These are phyloP conservation scores for Cucurbitaria berberidis DNA, from an alignment of 2,329 filamentous ascomycete species.

Conservation along the genomic window DNA sequence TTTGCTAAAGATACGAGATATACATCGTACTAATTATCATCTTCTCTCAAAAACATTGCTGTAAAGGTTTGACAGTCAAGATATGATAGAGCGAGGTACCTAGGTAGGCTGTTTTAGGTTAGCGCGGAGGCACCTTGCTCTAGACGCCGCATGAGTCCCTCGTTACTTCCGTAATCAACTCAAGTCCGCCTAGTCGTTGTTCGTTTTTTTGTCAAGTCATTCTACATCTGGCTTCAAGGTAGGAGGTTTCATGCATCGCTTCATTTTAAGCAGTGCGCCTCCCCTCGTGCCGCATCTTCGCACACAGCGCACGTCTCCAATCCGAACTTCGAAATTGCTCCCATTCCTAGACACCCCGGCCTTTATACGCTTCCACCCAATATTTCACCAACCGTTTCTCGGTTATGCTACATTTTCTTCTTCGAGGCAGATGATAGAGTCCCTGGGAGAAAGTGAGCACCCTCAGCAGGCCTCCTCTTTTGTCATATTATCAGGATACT, in stretches of 20 bases:
- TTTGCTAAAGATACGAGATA: no score
- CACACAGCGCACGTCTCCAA: conserved; percentile 11
- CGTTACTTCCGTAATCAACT: no score
- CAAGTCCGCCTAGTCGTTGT: no score
- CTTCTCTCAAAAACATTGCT: no score
- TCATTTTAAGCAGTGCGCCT: conserved; percentile 13
- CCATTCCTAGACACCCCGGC: not conserved
- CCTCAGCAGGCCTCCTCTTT: conserved; percentile 7
- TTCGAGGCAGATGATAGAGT: conserved; percentile 12
- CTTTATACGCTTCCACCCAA: not conserved
- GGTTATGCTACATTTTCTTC: conserved; percentile 9
- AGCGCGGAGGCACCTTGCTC: no score
- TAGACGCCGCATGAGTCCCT: no score
- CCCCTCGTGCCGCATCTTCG: conserved; percentile 8
- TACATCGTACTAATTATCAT: no score
- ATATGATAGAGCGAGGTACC: no score
- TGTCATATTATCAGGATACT: conserved; percentile 3
- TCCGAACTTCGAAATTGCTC: conserved; percentile 11
- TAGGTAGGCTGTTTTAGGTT: no score
- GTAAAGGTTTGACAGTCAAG: no score
- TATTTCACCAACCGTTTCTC: conserved; percentile 8
- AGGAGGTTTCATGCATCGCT: conserved; percentile 12
- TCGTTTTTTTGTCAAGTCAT: not conserved
- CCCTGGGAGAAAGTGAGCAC: conserved; percentile 8
- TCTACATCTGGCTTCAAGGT: conserved; percentile 5